Evolutionary conservation across 768 basidiomycete genomes (phyloP).

Genomic region (Termitomyces titanicus): DNA sequence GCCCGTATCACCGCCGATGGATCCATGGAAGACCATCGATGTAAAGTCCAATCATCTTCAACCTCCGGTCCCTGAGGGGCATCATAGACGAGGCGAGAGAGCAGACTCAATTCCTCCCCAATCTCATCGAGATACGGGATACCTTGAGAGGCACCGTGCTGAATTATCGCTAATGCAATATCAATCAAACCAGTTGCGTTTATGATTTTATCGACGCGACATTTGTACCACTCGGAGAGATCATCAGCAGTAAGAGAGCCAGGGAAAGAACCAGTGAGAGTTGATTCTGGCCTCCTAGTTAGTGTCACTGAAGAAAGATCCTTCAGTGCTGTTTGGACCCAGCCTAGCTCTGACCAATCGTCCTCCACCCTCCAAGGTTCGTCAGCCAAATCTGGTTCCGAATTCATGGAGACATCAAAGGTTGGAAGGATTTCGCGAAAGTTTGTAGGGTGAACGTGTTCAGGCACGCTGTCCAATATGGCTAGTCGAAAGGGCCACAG

Average conservation of each 20-base stretch:
- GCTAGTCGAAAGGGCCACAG: constrained; percentile 70
- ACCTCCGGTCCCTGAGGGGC: constrained; percentile 43
- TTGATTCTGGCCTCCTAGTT: not conserved
- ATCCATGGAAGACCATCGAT: constrained; percentile 66
- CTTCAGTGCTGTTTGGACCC: constrained; percentile 39
- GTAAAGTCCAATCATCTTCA: constrained; percentile 72
- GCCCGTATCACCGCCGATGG: constrained; percentile 64
- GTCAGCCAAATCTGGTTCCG: constrained; percentile 32
- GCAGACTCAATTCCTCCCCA: constrained; percentile 88
- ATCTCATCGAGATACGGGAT: constrained; percentile 76
- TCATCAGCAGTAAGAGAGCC: constrained; percentile 40
- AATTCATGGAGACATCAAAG: constrained; percentile 44
- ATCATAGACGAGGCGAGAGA: constrained; percentile 88
- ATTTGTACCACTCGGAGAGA: constrained; percentile 73
- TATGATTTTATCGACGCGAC: constrained; percentile 60
- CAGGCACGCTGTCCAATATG: constrained; percentile 73
- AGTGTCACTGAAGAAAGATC: constrained; percentile 17
- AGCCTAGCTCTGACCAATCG: constrained; percentile 57
- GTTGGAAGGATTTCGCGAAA: constrained; percentile 63
- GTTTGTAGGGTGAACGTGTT: constrained; percentile 60
- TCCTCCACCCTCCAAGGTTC: constrained; percentile 46
- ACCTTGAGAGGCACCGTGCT: constrained; percentile 82
- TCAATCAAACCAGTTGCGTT: constrained; percentile 72
- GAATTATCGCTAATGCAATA: constrained; percentile 71
- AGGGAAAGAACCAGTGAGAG: constrained; percentile 3